Percentiles rank a stretch among this genome's conserved stretches.
Evolutionary conservation across 768 basidiomycete genomes (phyloP).

Genomic region (Fomitopsis pulvina): DNA sequence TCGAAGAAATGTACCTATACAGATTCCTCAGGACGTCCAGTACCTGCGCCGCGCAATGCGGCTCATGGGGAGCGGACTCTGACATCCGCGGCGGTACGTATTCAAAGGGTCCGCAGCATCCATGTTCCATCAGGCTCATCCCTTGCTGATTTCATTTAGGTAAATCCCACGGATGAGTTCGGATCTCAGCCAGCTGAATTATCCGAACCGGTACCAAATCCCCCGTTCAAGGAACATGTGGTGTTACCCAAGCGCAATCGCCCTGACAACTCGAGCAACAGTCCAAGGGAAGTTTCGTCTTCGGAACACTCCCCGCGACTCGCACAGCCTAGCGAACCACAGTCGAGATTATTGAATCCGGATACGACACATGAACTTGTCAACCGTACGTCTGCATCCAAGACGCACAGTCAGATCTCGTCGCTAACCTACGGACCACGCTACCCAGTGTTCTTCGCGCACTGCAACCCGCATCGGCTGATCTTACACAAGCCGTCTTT

Average conservation of each 20-base stretch:
- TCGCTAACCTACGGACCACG: constrained; percentile 3
- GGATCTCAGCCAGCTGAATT: not conserved
- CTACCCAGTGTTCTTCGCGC: constrained; percentile 68
- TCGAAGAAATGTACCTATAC: constrained; percentile 79
- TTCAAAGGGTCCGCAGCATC: not conserved
- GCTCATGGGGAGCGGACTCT: constrained; percentile 8
- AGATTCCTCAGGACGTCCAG: constrained; percentile 71
- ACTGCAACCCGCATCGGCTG: constrained; percentile 70
- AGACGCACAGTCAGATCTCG: constrained; percentile 6
- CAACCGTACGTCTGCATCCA: constrained; percentile 39
- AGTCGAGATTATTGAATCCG: constrained; percentile 43
- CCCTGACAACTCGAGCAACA: not conserved
- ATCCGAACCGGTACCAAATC: not conserved
- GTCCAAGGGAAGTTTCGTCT: not conserved
- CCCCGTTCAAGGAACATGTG: not conserved
- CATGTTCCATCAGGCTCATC: not conserved
- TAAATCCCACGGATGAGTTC: not conserved
- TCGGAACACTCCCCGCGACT: not conserved
- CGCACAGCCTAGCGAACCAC: not conserved
- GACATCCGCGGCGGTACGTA: not conserved
- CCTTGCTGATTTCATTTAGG: not conserved
- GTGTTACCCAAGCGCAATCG: not conserved
- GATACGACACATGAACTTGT: constrained; percentile 66
- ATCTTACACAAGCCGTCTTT: constrained; percentile 80
- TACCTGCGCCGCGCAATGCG: constrained; percentile 50